A percentile compares a stretch with the other conserved stretches of the same genome.
Evolutionary conservation across 2,329 filamentous ascomycete species (phyloP).

Genomic region (Clonostachys solani): DNA sequence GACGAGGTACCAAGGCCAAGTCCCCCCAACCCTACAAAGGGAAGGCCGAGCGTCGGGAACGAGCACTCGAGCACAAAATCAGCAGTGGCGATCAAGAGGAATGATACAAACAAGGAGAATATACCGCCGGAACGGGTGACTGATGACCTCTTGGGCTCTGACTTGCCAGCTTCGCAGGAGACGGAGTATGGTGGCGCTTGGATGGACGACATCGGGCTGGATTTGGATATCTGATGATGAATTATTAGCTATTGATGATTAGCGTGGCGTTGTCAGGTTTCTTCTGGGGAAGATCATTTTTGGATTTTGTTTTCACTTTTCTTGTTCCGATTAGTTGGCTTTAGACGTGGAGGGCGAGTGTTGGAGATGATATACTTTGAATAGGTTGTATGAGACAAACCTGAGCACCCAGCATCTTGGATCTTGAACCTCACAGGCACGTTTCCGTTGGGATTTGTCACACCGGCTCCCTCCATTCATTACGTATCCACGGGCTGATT

Average conservation of each 20-base stretch:
- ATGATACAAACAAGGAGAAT: constrained; percentile 1
- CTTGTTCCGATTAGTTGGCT: no score
- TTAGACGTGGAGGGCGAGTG: no score
- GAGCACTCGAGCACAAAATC: constrained; percentile 1
- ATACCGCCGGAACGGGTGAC: no score
- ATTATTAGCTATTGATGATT: not conserved
- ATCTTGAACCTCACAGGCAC: no score
- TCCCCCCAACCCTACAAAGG: not conserved
- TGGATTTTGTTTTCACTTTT: no score
- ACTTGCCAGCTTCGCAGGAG: constrained; percentile 22
- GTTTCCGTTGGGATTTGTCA: not conserved
- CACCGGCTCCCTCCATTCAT: no score
- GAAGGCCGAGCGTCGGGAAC: not conserved
- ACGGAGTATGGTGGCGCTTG: constrained; percentile 31
- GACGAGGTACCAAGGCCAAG: no score
- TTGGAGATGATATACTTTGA: no score
- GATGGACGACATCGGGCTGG: constrained; percentile 24
- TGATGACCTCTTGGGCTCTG: not conserved
- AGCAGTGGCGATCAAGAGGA: constrained; percentile 12
- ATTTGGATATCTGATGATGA: not conserved
- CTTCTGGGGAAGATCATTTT: no score
- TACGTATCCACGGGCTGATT: no score
- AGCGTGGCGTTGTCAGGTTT: no score
- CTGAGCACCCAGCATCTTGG: not conserved
- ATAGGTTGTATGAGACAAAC: no score